Percentiles rank a stretch among this genome's conserved stretches.
phyloP scores from a whole-genome alignment of 2,329 filamentous ascomycete species.

The Ophiobolus disseminans region DNA sequence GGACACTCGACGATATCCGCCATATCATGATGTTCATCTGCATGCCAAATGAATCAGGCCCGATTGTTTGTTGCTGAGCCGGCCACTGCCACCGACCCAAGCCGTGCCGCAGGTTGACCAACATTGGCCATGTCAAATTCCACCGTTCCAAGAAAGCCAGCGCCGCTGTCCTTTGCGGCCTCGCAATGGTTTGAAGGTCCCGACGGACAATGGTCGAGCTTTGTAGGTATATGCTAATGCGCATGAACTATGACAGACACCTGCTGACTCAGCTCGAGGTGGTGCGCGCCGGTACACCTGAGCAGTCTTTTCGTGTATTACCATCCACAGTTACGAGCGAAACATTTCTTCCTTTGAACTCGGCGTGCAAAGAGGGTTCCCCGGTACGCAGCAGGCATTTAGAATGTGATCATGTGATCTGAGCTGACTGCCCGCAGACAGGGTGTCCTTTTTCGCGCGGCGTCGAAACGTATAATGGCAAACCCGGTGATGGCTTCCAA shows the following conservation, averaged over 20 bases:
- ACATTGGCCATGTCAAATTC: neutral
- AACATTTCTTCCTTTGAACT: slow-evolving; percentile 18
- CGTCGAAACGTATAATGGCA: slow-evolving; percentile 17
- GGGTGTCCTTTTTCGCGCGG: slow-evolving; percentile 19
- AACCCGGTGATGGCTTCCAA: slow-evolving; percentile 16
- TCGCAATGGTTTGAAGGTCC: slow-evolving; percentile 10
- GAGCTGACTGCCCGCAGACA: neutral
- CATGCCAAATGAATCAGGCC: too few species aligned
- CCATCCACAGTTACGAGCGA: slow-evolving; percentile 23
- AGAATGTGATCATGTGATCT: neutral
- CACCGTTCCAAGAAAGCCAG: slow-evolving; percentile 1
- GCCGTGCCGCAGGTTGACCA: neutral
- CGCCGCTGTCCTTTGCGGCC: slow-evolving; percentile 5
- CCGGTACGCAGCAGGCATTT: neutral
- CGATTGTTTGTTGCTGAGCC: too few species aligned
- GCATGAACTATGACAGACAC: too few species aligned
- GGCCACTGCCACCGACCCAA: too few species aligned
- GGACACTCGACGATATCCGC: too few species aligned
- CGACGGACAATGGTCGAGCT: slow-evolving; percentile 35
- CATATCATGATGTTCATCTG: too few species aligned
- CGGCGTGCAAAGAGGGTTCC: slow-evolving; percentile 10
- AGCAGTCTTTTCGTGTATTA: slow-evolving; percentile 38
- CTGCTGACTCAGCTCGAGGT: too few species aligned
- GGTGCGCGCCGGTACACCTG: slow-evolving; percentile 36
- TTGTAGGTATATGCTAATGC: too few species aligned